phyloP scores from a whole-genome alignment of 2,329 filamentous ascomycete species.

The Teratosphaeria pseudoeucalypti region DNA sequence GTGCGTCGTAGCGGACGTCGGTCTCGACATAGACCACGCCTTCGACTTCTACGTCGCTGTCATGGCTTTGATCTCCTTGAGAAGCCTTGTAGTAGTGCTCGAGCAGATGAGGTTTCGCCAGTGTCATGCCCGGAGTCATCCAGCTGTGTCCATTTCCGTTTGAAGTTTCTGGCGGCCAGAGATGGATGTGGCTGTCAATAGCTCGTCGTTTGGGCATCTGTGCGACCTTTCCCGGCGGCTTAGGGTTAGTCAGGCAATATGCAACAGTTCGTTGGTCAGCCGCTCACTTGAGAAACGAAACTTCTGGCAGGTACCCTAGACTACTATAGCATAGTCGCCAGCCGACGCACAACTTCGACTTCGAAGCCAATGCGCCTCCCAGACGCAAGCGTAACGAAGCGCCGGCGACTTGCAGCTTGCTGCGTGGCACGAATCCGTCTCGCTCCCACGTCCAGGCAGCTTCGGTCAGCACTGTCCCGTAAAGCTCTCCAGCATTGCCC shows the following conservation, averaged over 20 bases:
- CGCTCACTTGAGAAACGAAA: not conserved
- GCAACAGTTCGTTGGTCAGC: not conserved
- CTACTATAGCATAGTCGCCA: not conserved
- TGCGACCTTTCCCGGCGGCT: not conserved
- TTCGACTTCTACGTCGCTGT: constrained; percentile 18
- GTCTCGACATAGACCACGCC: constrained; percentile 80
- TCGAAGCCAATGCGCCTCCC: not conserved
- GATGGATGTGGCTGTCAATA: constrained; percentile 86
- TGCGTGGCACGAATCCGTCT: not conserved
- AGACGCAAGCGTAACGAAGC: not conserved
- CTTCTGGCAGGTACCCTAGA: not conserved
- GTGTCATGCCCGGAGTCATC: constrained; percentile 49
- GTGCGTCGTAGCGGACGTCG: constrained; percentile 45
- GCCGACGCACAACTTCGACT: not conserved
- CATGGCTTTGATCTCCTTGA: constrained; percentile 27
- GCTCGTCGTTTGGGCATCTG: constrained; percentile 35
- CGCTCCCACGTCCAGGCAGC: not conserved
- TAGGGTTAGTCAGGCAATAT: not conserved
- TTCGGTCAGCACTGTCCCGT: not conserved
- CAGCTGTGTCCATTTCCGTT: constrained; percentile 58
- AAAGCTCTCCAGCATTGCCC: not conserved
- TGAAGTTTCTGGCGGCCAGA: constrained; percentile 57
- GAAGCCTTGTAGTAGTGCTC: constrained; percentile 21
- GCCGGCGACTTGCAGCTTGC: too few species aligned
- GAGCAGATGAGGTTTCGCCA: constrained; percentile 53